These are phyloP conservation scores for Bipolaris gigantea DNA, from an alignment of 2,329 filamentous ascomycete species.

Conservation along the genomic window DNA sequence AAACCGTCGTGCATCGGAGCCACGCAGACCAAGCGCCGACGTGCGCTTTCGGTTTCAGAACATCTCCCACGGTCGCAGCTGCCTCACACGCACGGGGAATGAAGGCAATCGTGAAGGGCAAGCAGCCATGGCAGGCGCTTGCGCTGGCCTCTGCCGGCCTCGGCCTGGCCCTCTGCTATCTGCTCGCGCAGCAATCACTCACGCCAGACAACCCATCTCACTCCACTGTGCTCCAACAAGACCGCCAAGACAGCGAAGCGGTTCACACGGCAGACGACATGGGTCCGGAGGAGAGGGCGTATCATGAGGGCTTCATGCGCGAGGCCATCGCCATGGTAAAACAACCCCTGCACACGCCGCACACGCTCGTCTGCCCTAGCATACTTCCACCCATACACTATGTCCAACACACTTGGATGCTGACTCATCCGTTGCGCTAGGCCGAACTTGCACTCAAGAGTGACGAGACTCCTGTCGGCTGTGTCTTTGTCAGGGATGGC, in stretches of 20 bases:
- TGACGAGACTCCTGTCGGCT: conserved; percentile 95
- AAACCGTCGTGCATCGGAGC: conserved; percentile 27
- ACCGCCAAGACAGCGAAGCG: conserved; percentile 32
- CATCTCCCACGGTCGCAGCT: conserved; percentile 18
- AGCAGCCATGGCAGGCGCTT: conserved; percentile 28
- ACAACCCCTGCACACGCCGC: conserved; percentile 10
- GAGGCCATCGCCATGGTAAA: conserved; percentile 83
- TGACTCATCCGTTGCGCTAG: conserved; percentile 51
- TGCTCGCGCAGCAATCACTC: conserved; percentile 16
- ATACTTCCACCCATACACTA: not conserved
- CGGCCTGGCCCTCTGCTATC: conserved; percentile 25
- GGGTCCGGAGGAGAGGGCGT: conserved; percentile 46
- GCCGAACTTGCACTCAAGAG: conserved; percentile 77
- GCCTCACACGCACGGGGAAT: conserved; percentile 17
- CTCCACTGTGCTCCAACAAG: conserved; percentile 17
- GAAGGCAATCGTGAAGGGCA: conserved; percentile 10
- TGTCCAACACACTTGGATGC: conserved; percentile 1
- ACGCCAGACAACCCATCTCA: conserved; percentile 11
- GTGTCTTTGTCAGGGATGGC: conserved; percentile 82
- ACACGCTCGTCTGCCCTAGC: not conserved
- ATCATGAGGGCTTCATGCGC: conserved; percentile 72
- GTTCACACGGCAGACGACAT: conserved; percentile 33
- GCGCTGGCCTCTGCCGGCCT: conserved; percentile 24
- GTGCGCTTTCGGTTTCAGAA: conserved; percentile 26
- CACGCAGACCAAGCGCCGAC: conserved; percentile 21